Evolutionary conservation across 306 rosid species (phyloP), one percentile per base, ranked within the genome.

Genomic region (Begonia fuchsioides): DNA sequence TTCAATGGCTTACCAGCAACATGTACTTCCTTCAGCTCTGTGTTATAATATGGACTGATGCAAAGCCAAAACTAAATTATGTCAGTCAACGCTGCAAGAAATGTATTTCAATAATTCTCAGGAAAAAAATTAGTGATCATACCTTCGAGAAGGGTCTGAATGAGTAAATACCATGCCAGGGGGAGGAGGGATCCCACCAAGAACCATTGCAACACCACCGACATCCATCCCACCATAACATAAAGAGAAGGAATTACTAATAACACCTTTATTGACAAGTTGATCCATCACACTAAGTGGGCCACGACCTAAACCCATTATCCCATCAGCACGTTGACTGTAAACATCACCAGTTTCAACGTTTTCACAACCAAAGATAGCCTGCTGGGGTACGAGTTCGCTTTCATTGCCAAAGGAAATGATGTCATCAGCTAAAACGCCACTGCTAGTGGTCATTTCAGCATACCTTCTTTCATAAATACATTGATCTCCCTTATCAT

Each of bases 161-260:
- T 47, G 53, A 47, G 75, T 12, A 68, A 68, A 73, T 13, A 68
- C 79, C 79, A 73, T 73, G 61, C 57, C 72, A 12, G 57, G 60
- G 54, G 75, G 75, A 13, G 79, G 50, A 57, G 69, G 35, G 55
- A 73, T 57, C 51, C 53, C 66, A 1, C 79, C 79, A 15, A 73
- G 75, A 64, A 73, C 51, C 79, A 73, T 73, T 18, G 79, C 75
- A 60, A 75, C 79, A 57, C 79, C 79, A 49, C 79, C 75, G 12
- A 73, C 44, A 45, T 73, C 72, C 79, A 73, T 73, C 54, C 75
- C 79, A 45, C 79, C 79, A 11, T 73, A 73, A 54, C 79, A 73
- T 48, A 73, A 60, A 35, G 79, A 73, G 45, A 73, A 73, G 4
- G 79, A 73, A 44, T 73, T 68, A 38, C 72, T 63, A 45, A 73